phyloP scores from a whole-genome alignment of 2,329 filamentous ascomycete genomes.

The Didymella lethalis region DNA sequence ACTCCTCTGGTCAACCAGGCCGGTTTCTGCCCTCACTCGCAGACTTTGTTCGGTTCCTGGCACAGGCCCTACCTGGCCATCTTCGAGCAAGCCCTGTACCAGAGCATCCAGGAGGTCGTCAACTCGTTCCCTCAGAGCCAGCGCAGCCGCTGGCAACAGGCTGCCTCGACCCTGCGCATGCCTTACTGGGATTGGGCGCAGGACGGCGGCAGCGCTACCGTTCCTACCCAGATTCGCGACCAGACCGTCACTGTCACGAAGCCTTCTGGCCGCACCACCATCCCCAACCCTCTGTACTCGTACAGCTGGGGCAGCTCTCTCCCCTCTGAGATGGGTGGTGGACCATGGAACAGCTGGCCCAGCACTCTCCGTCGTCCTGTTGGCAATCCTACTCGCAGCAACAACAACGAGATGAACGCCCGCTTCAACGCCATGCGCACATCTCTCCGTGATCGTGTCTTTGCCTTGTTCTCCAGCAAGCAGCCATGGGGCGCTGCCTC shows the following conservation, averaged over 20 bases:
- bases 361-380: constrained; percentile 46
- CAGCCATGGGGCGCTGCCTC: constrained; percentile 41
- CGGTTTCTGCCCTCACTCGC: constrained; percentile 81
- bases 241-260: constrained; percentile 55
- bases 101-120: constrained; percentile 52
- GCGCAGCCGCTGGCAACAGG: constrained; percentile 51
- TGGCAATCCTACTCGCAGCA: constrained; percentile 45
- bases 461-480: constrained; percentile 47
- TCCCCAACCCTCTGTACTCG: constrained; percentile 57
- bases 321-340: constrained; percentile 58
- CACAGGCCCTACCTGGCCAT: constrained; percentile 80
- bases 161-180: constrained; percentile 53
- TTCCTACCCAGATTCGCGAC: constrained; percentile 51
- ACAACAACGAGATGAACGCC: constrained; percentile 49
- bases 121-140: constrained; percentile 51
- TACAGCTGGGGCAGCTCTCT: constrained; percentile 60
- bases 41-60: constrained; percentile 80
- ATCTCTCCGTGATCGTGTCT: constrained; percentile 49
- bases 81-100: constrained; percentile 60
- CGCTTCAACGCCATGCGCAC: constrained; percentile 39
- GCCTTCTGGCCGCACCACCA: constrained; percentile 49
- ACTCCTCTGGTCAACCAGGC: constrained; percentile 56
- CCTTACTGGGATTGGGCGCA: constrained; percentile 61
- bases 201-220: constrained; percentile 35
- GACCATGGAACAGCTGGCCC: constrained; percentile 44